Conservation (phyloP, 106 monocot genomes). For the Amphibolis antarctica region DNA sequence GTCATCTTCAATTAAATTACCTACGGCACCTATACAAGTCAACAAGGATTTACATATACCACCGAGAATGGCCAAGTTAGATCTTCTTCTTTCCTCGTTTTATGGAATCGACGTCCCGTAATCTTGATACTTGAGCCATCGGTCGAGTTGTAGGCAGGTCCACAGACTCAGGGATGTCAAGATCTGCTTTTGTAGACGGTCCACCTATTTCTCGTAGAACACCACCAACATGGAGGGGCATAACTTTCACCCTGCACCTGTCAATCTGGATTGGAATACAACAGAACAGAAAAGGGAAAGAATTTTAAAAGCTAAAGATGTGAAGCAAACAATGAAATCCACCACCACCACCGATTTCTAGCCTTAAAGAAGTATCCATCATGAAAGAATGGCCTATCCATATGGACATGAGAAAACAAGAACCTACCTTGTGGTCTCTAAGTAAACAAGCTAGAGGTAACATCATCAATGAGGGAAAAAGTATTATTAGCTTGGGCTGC, state of each 20-base stretch:
- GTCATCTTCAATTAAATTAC: no score
- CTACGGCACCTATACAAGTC: no score
- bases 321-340: background rate
- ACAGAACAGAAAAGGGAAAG: background rate
- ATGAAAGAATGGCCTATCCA: background rate
- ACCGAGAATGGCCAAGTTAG: background rate
- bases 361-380: background rate
- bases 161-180: slow-evolving; percentile 86
- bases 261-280: slow-evolving; percentile 42
- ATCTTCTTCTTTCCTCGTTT: background rate
- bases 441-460: background rate
- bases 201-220: slow-evolving; percentile 25
- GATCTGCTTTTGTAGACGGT: slow-evolving; percentile 35
- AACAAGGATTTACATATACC: no score
- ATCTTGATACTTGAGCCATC: background rate
- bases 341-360: no score
- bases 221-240: slow-evolving; percentile 29
- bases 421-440: background rate
- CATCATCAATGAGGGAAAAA: no score
- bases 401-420: background rate
- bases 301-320: background rate
- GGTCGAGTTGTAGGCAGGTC: slow-evolving; percentile 19
- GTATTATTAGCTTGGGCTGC: no score
- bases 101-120: background rate
- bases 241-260: slow-evolving; percentile 44